Conservation (phyloP, 1,284 basidiomycete genomes). For the Hypsizygus ulmarius region DNA sequence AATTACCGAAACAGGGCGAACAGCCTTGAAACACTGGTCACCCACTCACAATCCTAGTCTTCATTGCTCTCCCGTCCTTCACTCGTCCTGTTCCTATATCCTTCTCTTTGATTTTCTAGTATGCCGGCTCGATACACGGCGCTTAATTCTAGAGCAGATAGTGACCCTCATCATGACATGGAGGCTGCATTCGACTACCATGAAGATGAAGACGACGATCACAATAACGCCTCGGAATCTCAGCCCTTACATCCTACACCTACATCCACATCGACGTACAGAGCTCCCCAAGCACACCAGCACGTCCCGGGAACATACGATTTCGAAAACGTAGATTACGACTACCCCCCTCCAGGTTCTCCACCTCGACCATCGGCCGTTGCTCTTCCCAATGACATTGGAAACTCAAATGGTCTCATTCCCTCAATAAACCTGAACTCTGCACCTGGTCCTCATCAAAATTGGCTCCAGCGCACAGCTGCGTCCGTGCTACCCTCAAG, state of each 20-base stretch:
- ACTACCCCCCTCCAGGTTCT: slow-evolving; percentile 80
- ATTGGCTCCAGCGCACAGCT: slow-evolving; percentile 60
- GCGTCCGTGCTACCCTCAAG: slow-evolving; percentile 54
- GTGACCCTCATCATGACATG: slow-evolving; percentile 42
- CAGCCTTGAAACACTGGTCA: not conserved
- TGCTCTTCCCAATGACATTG: slow-evolving; percentile 67
- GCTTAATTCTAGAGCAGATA: slow-evolving; percentile 53
- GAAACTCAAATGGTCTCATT: slow-evolving; percentile 81
- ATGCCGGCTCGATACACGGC: slow-evolving; percentile 74
- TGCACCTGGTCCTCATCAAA: slow-evolving; percentile 34
- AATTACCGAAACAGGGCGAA: slow-evolving; percentile 1
- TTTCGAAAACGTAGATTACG: slow-evolving; percentile 82
- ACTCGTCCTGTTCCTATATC: slow-evolving; percentile 13
- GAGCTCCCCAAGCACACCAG: slow-evolving; percentile 21
- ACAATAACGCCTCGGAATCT: slow-evolving; percentile 40
- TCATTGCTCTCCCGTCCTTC: slow-evolving; percentile 7
- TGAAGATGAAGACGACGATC: slow-evolving; percentile 60
- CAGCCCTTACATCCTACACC: slow-evolving; percentile 47
- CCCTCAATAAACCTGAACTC: slow-evolving; percentile 49
- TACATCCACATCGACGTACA: slow-evolving; percentile 29
- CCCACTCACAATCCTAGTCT: not conserved
- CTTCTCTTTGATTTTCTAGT: slow-evolving; percentile 13
- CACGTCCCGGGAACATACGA: slow-evolving; percentile 61
- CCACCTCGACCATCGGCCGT: slow-evolving; percentile 65
- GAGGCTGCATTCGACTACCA: slow-evolving; percentile 76